Percentiles rank a stretch among this genome's conserved stretches.
phyloP scores from a whole-genome alignment of 2,329 filamentous ascomycete species.

The Arthrobotrys entomopaga region DNA sequence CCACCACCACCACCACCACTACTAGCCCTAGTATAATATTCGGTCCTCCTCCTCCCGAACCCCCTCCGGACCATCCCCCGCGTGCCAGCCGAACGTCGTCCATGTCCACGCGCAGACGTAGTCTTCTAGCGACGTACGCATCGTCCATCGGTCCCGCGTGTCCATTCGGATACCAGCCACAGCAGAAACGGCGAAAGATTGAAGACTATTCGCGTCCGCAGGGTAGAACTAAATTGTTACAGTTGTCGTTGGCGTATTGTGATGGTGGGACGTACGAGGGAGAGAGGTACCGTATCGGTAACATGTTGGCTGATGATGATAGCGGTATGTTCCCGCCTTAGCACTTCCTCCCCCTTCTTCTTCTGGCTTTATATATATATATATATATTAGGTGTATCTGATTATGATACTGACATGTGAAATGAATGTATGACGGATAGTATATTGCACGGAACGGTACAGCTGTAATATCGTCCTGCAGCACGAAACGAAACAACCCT shows the following conservation, averaged over 20 bases:
- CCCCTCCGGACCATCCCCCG: constrained; percentile 6
- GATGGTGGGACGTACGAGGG: constrained; percentile 49
- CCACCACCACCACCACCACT: constrained; percentile 14
- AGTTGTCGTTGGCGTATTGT: constrained; percentile 35
- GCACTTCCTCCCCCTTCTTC: not conserved
- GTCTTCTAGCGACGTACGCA: constrained; percentile 15
- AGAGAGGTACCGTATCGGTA: constrained; percentile 34
- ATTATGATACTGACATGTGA: not conserved
- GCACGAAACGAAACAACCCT: constrained; percentile 45
- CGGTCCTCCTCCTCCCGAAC: constrained; percentile 15
- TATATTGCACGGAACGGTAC: constrained; percentile 50
- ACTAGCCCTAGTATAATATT: too few species aligned
- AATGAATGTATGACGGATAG: constrained; percentile 7
- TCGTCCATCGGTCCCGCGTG: constrained; percentile 43
- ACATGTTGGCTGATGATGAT: constrained; percentile 42
- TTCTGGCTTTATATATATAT: too few species aligned
- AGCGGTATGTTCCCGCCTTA: constrained; percentile 33
- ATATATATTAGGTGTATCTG: too few species aligned
- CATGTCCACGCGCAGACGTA: constrained; percentile 29
- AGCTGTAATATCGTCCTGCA: constrained; percentile 52
- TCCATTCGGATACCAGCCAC: constrained; percentile 45
- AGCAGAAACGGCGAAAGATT: constrained; percentile 45
- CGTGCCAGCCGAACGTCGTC: constrained; percentile 1
- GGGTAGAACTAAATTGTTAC: constrained; percentile 22
- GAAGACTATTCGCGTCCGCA: constrained; percentile 50